Percentiles rank a stretch among this genome's conserved stretches.
Evolutionary conservation across 148 eudicot genomes (phyloP).

Genomic region (Amaranthus cruentus): DNA sequence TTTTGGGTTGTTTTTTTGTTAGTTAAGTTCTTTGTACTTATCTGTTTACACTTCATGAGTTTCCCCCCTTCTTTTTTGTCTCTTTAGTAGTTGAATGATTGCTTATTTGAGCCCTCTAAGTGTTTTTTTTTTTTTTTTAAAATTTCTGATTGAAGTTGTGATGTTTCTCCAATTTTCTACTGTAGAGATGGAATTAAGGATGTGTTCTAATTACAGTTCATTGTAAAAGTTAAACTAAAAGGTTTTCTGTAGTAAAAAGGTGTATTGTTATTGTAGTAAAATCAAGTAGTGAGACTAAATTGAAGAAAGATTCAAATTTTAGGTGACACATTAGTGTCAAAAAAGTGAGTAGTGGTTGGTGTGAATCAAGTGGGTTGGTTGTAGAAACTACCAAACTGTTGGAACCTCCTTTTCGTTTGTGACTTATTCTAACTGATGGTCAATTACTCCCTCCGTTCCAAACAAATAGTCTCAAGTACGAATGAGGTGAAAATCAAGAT

Average conservation of each 20-base stretch:
- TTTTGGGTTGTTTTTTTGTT: background rate
- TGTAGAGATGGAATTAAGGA: conserved; percentile 2
- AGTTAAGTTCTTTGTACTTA: conserved; percentile 1
- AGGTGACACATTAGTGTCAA: conserved; percentile 6
- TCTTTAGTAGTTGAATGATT: background rate
- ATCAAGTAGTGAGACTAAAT: background rate
- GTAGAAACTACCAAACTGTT: background rate
- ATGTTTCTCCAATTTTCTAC: background rate
- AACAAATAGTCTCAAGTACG: too few species aligned
- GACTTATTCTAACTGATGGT: conserved; percentile 4
- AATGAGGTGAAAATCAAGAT: too few species aligned
- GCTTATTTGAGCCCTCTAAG: background rate
- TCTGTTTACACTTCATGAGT: background rate
- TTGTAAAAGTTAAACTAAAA: background rate
- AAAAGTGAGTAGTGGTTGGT: conserved; percentile 4
- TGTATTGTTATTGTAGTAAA: background rate
- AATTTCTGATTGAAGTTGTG: background rate
- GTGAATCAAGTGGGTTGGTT: conserved; percentile 2
- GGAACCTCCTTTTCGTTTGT: conserved; percentile 6
- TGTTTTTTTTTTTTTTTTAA: background rate
- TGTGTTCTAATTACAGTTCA: background rate
- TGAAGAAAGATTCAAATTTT: conserved; percentile 7
- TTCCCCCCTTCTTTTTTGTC: background rate
- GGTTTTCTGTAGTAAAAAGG: background rate
- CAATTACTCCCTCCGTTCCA: background rate